Conservation (phyloP, 1,284 basidiomycete species). For the Trichosporon coremiiforme region DNA sequence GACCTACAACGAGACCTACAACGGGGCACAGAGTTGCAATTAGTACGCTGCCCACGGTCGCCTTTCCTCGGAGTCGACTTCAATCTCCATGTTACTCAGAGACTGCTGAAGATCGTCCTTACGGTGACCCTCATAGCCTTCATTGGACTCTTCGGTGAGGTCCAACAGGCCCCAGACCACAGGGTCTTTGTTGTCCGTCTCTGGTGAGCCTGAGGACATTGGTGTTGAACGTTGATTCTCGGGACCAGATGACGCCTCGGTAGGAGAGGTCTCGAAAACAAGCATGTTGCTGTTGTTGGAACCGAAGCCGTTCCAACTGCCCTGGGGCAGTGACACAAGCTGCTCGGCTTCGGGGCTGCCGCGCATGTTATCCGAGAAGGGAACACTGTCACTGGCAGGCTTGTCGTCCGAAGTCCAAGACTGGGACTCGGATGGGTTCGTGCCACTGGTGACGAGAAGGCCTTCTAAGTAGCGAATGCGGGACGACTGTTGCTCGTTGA, state of each 20-base stretch:
- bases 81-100: slow-evolving; percentile 43
- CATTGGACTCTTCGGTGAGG: slow-evolving; percentile 21
- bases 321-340: slow-evolving; percentile 34
- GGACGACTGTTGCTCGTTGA: slow-evolving; percentile 41
- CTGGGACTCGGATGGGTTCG: slow-evolving; percentile 20
- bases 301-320: slow-evolving; percentile 25
- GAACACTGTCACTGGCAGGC: background rate
- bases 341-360: slow-evolving; percentile 45
- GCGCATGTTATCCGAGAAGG: slow-evolving; percentile 35
- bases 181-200: slow-evolving; percentile 34
- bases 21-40: background rate
- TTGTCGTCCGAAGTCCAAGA: slow-evolving; percentile 19
- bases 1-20: slow-evolving; percentile 19
- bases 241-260: slow-evolving; percentile 36
- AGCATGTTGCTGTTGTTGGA: slow-evolving; percentile 30
- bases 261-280: slow-evolving; percentile 45
- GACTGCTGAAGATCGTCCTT: slow-evolving; percentile 39
- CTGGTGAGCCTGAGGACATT: slow-evolving; percentile 30
- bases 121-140: background rate
- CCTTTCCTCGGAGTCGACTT: slow-evolving; percentile 25
- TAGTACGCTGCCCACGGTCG: slow-evolving; percentile 23
- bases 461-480: slow-evolving; percentile 48
- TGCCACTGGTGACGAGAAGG: slow-evolving; percentile 32
- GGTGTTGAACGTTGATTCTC: slow-evolving; percentile 38
- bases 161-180: slow-evolving; percentile 33